Conservation (phyloP, 1,139 yeast species). For the Diutina catenulata region DNA sequence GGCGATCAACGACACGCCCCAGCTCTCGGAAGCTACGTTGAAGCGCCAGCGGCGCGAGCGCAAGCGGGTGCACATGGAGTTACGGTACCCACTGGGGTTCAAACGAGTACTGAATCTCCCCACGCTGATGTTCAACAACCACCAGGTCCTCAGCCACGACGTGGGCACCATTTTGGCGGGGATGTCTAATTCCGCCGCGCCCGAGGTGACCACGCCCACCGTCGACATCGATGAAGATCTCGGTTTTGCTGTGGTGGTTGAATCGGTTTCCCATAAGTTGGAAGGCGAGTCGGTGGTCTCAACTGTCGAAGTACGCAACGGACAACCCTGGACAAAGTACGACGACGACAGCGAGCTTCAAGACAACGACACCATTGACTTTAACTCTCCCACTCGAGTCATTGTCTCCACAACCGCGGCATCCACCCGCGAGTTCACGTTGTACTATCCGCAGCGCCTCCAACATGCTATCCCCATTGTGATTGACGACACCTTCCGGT, state of each 20-base stretch:
- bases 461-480: slow-evolving; percentile 30
- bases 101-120: slow-evolving; percentile 25
- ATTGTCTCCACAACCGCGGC: too few relatives aligned
- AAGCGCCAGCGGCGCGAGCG: slow-evolving; percentile 23
- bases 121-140: slow-evolving; percentile 15
- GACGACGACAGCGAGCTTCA: slow-evolving; percentile 13
- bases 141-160: not conserved
- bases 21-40: slow-evolving; percentile 21
- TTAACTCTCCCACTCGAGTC: slow-evolving; percentile 34
- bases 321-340: slow-evolving; percentile 27
- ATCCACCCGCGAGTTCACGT: slow-evolving; percentile 18
- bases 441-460: slow-evolving; percentile 31
- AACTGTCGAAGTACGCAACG: slow-evolving; percentile 32
- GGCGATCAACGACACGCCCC: slow-evolving; percentile 19
- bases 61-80: slow-evolving; percentile 21
- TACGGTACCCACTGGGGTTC: slow-evolving; percentile 27
- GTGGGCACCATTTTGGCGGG: not conserved
- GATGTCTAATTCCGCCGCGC: not conserved
- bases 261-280: not conserved
- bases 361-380: slow-evolving; percentile 18
- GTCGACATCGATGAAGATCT: slow-evolving; percentile 4
- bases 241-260: slow-evolving; percentile 1
- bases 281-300: not conserved
- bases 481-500: slow-evolving; percentile 17
- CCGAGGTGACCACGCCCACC: not conserved